Evolutionary conservation across 129 eudicot species (phyloP), one percentile per base, ranked within the genome.

Genomic region (Centaurea solstitialis): DNA sequence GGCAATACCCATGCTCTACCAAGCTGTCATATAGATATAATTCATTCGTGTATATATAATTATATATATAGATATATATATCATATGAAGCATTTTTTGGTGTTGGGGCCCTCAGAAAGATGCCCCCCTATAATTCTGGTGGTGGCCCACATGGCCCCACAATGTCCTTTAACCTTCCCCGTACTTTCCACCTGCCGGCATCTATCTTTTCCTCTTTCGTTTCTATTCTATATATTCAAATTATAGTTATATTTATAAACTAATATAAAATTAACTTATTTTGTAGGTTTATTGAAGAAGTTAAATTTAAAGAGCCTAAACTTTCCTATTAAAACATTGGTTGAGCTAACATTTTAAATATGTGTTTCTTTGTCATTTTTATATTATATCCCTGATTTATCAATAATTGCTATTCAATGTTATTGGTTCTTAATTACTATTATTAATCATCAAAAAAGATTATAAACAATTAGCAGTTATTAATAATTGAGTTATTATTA

Each of bases 151-250:
- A 68, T 74, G 79, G 59, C 70, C 12, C 80, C 76, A 59, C 76
- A 47, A 74, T 81, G 69, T 66, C 68, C 85, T 74, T 67, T 81
- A 81, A 81, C 75, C 53, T 38, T 79, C 66, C 33, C 45, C 45
- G 17, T 26, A 7, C 22, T 73, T 53, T 40, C 57, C 26, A 22
- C 40, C 71, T 53, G 57, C 57, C 43, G 41, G 24, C 73, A 53
- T 53, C 62, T 53, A 15, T 53, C 62, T 15, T 53, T 18, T 1
- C 1, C 20, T 15, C 8, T 3, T 53, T 13, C 5, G 18, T 47
- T 12, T 47, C 18, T 11, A 45, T 45, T 45, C 47, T 33, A 33
- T 26, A 26, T 26, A 26, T 26, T 33, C 37, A 33, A 33, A 33
- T 33, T 41, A 8, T 10, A 41, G 12, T 41, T 10, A 41, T 41